Evolutionary conservation across 768 basidiomycete species (phyloP).

Genomic region (Inosperma sp.): DNA sequence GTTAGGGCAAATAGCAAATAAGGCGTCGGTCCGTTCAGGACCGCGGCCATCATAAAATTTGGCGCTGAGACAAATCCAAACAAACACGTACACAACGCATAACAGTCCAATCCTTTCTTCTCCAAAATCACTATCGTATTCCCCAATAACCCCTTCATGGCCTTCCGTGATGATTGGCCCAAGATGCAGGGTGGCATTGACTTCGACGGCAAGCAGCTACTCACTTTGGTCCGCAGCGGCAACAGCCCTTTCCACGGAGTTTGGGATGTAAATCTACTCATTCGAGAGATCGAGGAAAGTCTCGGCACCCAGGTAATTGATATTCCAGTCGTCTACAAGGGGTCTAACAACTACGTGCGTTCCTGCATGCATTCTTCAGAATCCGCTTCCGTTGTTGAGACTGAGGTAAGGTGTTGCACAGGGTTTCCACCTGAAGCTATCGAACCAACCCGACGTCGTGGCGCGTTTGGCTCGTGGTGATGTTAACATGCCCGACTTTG

Average conservation of each 20-base stretch:
- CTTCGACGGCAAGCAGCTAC: slow-evolving; percentile 39
- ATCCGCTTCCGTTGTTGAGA: no score
- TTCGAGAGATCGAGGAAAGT: slow-evolving; percentile 2
- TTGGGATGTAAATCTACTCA: slow-evolving; percentile 1
- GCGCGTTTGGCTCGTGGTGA: no score
- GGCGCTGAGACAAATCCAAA: no score
- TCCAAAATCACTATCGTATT: background rate
- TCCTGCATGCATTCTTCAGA: background rate
- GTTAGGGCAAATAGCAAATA: no score
- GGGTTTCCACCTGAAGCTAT: no score
- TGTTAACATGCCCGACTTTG: background rate
- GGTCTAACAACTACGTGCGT: background rate
- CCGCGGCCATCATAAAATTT: no score
- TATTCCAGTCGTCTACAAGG: background rate
- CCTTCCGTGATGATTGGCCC: slow-evolving; percentile 50
- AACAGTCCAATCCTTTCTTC: no score
- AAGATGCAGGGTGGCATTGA: slow-evolving; percentile 53
- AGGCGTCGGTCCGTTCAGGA: no score
- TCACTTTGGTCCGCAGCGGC: slow-evolving; percentile 43
- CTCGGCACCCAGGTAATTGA: slow-evolving; percentile 2
- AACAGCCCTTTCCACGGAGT: background rate
- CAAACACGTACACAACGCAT: no score
- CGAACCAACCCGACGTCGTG: no score
- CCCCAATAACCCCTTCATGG: slow-evolving; percentile 19
- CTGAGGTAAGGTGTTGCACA: no score